Percentiles rank a stretch among this genome's conserved stretches.
Evolutionary conservation across 1,139 yeast species (phyloP).

Genomic region (Cylindricascospora bacillispora): DNA sequence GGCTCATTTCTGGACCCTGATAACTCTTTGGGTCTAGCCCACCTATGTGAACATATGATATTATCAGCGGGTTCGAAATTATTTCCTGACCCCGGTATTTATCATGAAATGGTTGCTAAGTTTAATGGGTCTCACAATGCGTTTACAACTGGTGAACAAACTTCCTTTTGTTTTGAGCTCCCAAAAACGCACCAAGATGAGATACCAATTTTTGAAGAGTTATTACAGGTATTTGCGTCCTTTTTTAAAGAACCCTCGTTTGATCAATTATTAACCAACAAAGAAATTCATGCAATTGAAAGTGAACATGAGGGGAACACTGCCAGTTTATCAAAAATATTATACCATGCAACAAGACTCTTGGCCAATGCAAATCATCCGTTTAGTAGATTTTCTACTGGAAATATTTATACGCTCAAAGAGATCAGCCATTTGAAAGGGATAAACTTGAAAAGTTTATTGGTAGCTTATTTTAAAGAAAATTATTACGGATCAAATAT

Average conservation of each 20-base stretch:
- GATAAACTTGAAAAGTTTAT: slow-evolving; percentile 39
- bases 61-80: slow-evolving; percentile 42
- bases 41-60: slow-evolving; percentile 60
- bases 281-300: slow-evolving; percentile 47
- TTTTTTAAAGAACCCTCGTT: slow-evolving; percentile 41
- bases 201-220: slow-evolving; percentile 30
- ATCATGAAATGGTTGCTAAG: slow-evolving; percentile 32
- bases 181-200: slow-evolving; percentile 27
- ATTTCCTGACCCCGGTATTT: slow-evolving; percentile 36
- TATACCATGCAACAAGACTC: slow-evolving; percentile 47
- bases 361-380: slow-evolving; percentile 41
- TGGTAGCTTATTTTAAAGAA: slow-evolving; percentile 38
- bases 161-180: slow-evolving; percentile 47
- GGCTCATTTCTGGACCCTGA: slow-evolving; percentile 57
- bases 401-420: slow-evolving; percentile 48
- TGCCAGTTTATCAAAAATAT: slow-evolving; percentile 31
- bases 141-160: slow-evolving; percentile 50
- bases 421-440: slow-evolving; percentile 36
- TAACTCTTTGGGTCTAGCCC: slow-evolving; percentile 49
- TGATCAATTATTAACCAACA: slow-evolving; percentile 29
- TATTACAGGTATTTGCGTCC: slow-evolving; percentile 39
- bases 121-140: slow-evolving; percentile 54
- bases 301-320: slow-evolving; percentile 50
- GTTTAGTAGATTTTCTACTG: slow-evolving; percentile 61
- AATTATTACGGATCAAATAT: slow-evolving; percentile 42